Evolutionary conservation across 2,329 filamentous ascomycete genomes (phyloP), one percentile per base, ranked within the genome.

Genomic region (Pseudopithomyces chartarum): DNA sequence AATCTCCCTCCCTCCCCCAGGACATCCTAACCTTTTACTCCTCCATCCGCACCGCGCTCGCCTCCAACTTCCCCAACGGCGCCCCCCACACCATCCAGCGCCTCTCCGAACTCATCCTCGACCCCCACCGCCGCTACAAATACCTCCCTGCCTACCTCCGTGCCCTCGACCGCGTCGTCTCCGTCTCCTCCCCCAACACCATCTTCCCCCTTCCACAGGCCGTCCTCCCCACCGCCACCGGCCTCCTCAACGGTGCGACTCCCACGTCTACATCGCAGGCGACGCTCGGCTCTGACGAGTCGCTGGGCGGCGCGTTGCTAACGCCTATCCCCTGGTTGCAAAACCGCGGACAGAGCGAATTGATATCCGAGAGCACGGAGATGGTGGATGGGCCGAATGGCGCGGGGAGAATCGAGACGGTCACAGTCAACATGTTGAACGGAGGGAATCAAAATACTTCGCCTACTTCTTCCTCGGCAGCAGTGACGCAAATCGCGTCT

Each of bases 21-120:
- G 73, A 73, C 38, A 68, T 65, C 12, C 63, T 67, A 20, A 68
- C 61, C 56, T 70, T 71, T 56, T 75, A 70, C 64, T 63, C 63
- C 2, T 69, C 70, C 0, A 76, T 79, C 57, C 67, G 69, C 2
- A 61, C 76, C 6, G 87, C 88, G 15, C 80, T 97, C 38, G 81
- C 77, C 48, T 81, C 80, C 2, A 85, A 84, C 63, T 99, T 99
- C 76, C 73, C 85, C 20, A 80, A 81, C 2, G 85, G 90, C 65
- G 94, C 95, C 1, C 95, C 95, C 0, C 92, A 98, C 74, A 98
- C 95, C 2, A 85, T 97, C 59, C 95, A 99, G 78, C 90, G 95
- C 38, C 84, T 99, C 20, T 87, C 92, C 20, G 95, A 99, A 80
- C 87, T 98, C 29, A 81, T 97, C 4, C 81, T 96, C 34, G 78